A percentile compares a stretch with the other conserved stretches of the same genome.
phyloP scores from a whole-genome alignment of 495 filamentous ascomycete species.

The Neurospora hispaniola region DNA sequence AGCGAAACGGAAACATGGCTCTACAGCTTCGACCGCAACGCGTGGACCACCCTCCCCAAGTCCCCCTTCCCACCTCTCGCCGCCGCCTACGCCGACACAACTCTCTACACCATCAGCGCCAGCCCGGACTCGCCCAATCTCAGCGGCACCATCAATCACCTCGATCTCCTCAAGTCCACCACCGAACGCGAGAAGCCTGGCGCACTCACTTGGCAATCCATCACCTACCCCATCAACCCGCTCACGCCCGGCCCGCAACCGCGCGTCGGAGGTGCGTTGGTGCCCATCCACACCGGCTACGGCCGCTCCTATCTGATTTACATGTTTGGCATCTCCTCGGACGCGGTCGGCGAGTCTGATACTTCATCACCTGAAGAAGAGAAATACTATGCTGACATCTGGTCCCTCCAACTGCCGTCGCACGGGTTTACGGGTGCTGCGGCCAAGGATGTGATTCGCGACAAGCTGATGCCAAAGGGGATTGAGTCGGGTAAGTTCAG shows the following conservation, averaged over 20 bases:
- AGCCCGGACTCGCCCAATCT: constrained; percentile 14
- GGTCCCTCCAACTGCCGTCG: constrained; percentile 42
- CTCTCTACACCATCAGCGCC: constrained; percentile 34
- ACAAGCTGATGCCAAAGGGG: constrained; percentile 21
- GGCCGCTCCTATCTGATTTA: constrained; percentile 44
- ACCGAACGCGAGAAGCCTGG: constrained; percentile 20
- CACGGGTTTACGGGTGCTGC: constrained; percentile 32
- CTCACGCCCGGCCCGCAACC: constrained; percentile 35
- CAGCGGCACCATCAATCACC: constrained; percentile 31
- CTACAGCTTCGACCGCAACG: constrained; percentile 29
- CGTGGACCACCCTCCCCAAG: constrained; percentile 35
- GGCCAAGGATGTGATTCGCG: constrained; percentile 40
- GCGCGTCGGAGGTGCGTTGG: constrained; percentile 31
- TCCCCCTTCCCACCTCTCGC: constrained; percentile 23
- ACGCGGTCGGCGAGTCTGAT: neutral
- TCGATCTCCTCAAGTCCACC: constrained; percentile 24
- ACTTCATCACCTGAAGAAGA: constrained; percentile 1
- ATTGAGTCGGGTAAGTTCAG: constrained; percentile 28
- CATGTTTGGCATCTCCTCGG: constrained; percentile 32
- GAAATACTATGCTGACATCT: constrained; percentile 33
- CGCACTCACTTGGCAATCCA: constrained; percentile 29
- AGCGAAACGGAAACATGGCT: constrained; percentile 32
- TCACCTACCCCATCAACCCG: constrained; percentile 37
- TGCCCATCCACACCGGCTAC: constrained; percentile 38
- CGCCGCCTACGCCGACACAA: constrained; percentile 29